These are phyloP conservation scores for Datura wrightii DNA, from an alignment of 257 asterid species.

Conservation along the genomic window DNA sequence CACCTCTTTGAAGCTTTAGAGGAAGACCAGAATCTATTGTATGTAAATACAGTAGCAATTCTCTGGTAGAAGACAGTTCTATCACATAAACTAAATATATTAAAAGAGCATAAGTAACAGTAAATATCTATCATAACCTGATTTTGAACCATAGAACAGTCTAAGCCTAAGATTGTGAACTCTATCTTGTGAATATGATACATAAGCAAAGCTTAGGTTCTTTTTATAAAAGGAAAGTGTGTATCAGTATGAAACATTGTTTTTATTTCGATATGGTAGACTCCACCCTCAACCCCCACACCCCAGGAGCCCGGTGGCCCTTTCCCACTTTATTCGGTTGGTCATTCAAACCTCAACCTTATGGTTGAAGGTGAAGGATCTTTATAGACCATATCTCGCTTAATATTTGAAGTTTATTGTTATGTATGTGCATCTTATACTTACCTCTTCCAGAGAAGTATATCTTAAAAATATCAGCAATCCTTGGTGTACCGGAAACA, in stretches of 20 bases:
- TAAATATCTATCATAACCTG: constrained; percentile 4
- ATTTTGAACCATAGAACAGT: constrained; percentile 2
- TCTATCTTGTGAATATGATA: background rate
- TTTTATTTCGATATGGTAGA: background rate
- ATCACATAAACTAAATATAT: constrained; percentile 15
- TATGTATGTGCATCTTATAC: background rate
- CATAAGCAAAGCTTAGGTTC: background rate
- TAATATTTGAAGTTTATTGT: background rate
- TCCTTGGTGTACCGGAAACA: constrained; percentile 28
- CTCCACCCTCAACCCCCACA: background rate
- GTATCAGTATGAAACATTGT: background rate
- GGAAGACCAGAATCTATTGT: constrained; percentile 8
- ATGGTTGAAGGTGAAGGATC: background rate
- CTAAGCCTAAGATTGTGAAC: background rate
- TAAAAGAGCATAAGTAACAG: background rate
- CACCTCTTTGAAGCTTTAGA: constrained; percentile 27
- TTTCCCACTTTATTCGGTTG: constrained; percentile 1
- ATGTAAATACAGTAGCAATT: background rate
- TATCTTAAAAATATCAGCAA: background rate
- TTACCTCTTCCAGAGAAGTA: constrained; percentile 5
- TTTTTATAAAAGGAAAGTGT: background rate
- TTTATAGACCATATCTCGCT: background rate
- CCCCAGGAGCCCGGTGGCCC: background rate
- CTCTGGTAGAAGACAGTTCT: background rate
- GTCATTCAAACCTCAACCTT: background rate